Evolutionary conservation across 306 rosid genomes (phyloP), one percentile per base, ranked within the genome.

Genomic region (Styphnolobium japonicum): DNA sequence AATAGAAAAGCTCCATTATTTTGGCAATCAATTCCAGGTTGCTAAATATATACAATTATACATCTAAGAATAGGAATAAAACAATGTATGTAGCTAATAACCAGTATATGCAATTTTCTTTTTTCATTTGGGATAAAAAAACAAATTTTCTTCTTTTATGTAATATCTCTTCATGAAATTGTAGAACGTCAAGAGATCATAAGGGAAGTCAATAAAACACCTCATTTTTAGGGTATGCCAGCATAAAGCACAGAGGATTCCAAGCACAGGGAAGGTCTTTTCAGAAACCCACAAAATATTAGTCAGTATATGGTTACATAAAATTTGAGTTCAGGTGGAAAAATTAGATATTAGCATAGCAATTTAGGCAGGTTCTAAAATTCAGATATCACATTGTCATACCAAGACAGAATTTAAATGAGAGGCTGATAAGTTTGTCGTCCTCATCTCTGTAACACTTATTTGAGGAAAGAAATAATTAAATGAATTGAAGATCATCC

Each of bases 401-500:
- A 23, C 46, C n/a, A 68, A 48, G 25, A 37, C 67, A 81, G 67
- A 56, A 10, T 49, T 39, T 49, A 7, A 45, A 22, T 78, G 36
- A 11, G 40, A 61, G 40, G 43, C 62, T 65, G 31, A 18, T 25
- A 40, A 52, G 39, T 46, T n/a, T 34, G 53, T 48, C 42, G 21
- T 77, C 63, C n/a, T n/a, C n/a, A n/a, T 46, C 49, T 73, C 31
- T 12, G 3, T 19, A 71, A 70, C 12, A 39, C 36, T 64, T 40
- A 10, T 18, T 18, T 21, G 8, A 46, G 55, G 49, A 31, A 63
- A 42, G 27, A 69, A 42, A 69, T 56, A 51, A 33, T 48, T 51
- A 69, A 80, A 76, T 81, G 55, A 74, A 56, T 37, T 23, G 21
- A 69, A 68, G 56, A 48, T 23, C 29, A 34, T 49, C 71, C 67